A percentile compares a stretch with the other conserved stretches of the same genome.
phyloP scores from a whole-genome alignment of 1,284 basidiomycete genomes.

The Tylopilus sp. region DNA sequence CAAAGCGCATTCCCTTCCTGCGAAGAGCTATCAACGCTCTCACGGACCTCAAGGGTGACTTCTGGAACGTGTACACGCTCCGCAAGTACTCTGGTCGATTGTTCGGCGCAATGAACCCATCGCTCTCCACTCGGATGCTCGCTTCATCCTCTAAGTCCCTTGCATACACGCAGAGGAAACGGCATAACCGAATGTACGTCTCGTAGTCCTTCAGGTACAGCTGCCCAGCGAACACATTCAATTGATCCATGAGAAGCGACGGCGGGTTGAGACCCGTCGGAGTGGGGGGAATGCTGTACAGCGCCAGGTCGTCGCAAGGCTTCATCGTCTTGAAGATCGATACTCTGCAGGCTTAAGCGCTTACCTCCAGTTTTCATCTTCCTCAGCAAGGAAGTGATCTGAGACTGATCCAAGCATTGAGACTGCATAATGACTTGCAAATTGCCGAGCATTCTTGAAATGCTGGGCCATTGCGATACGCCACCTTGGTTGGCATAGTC shows the following conservation, averaged over 20 bases:
- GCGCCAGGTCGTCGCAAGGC: constrained; percentile 50
- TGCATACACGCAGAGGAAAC: constrained; percentile 50
- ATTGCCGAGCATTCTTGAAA: constrained; percentile 12
- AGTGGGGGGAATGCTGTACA: constrained; percentile 46
- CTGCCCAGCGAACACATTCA: constrained; percentile 55
- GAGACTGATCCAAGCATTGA: background rate
- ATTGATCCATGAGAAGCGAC: constrained; percentile 38
- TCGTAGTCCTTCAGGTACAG: constrained; percentile 38
- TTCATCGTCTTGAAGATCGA: constrained; percentile 43
- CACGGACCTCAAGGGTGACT: constrained; percentile 42
- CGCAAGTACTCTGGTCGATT: constrained; percentile 21
- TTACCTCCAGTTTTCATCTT: too few species aligned
- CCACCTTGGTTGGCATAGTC: constrained; percentile 1
- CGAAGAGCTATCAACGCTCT: constrained; percentile 47
- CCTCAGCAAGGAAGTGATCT: too few species aligned
- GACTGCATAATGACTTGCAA: background rate
- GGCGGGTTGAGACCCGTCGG: constrained; percentile 24
- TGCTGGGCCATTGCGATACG: constrained; percentile 9
- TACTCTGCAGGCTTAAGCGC: too few species aligned
- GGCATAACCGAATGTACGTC: constrained; percentile 47
- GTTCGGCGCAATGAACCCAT: constrained; percentile 49
- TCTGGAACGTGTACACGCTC: constrained; percentile 36
- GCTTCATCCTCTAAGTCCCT: constrained; percentile 23
- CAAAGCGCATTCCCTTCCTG: constrained; percentile 48
- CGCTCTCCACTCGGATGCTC: constrained; percentile 31